phyloP scores from a whole-genome alignment of 257 asterid genomes.

The Solanum piurae region DNA sequence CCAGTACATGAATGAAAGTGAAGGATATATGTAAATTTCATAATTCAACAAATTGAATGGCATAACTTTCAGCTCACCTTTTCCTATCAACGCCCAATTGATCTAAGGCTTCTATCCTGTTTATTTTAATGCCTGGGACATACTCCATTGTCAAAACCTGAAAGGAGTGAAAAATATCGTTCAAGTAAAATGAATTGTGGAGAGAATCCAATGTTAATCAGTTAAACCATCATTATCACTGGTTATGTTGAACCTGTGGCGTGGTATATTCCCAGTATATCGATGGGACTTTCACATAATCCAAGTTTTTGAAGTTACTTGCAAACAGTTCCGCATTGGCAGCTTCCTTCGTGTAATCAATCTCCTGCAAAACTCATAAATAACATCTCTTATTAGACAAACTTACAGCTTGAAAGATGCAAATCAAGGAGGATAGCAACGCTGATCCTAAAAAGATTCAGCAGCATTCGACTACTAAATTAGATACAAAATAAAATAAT shows the following conservation, averaged over 20 bases:
- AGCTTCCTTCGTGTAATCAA: constrained; percentile 85
- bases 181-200: constrained; percentile 4
- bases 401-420: not conserved
- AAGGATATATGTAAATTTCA: not conserved
- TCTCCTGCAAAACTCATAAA: constrained; percentile 41
- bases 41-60: not conserved
- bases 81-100: constrained; percentile 85
- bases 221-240: constrained; percentile 3
- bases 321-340: constrained; percentile 77
- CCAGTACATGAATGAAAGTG: not conserved
- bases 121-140: constrained; percentile 88
- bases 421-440: not conserved
- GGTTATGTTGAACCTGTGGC: constrained; percentile 54
- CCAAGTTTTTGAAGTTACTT: constrained; percentile 60
- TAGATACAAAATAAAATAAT: not conserved
- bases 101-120: constrained; percentile 81
- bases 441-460: not conserved
- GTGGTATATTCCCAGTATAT: constrained; percentile 87
- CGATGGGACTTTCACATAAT: constrained; percentile 76
- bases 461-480: not conserved
- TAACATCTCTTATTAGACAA: not conserved
- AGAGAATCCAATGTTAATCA: not conserved
- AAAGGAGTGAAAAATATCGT: not conserved
- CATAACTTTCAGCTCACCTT: constrained; percentile 24
- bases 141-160: constrained; percentile 86